These are phyloP conservation scores for Buxus sempervirens DNA, from an alignment of 164 flowering plant species.

Conservation along the genomic window DNA sequence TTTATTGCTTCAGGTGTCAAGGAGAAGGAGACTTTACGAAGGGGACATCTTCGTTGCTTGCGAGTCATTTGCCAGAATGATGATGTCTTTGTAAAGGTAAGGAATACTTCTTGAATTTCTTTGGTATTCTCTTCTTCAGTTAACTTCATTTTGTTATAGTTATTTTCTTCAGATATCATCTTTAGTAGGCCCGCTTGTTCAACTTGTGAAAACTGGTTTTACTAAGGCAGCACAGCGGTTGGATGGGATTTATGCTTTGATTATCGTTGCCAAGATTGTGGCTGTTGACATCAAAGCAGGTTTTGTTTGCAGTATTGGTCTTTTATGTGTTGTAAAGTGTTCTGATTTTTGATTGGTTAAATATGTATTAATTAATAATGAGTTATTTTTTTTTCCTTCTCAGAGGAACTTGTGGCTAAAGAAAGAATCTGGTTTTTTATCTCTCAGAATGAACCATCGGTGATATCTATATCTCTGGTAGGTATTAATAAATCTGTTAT, in stretches of 20 bases:
- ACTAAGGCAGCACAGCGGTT: slow-evolving; percentile 85
- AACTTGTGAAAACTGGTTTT: slow-evolving; percentile 86
- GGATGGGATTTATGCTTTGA: slow-evolving; percentile 90
- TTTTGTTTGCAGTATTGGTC: slow-evolving; percentile 11
- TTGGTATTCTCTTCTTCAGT: slow-evolving; percentile 4
- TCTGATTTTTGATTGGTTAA: background rate
- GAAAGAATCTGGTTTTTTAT: slow-evolving; percentile 87
- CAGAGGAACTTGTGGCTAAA: slow-evolving; percentile 76
- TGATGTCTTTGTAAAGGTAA: slow-evolving; percentile 59
- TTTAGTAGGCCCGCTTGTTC: slow-evolving; percentile 73
- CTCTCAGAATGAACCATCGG: slow-evolving; percentile 80
- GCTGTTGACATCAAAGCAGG: slow-evolving; percentile 86
- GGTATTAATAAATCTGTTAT: slow-evolving; percentile 6
- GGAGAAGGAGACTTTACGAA: slow-evolving; percentile 87
- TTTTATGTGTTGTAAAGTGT: background rate
- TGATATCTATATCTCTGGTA: slow-evolving; percentile 73
- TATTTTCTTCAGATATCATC: slow-evolving; percentile 54
- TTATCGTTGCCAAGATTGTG: slow-evolving; percentile 62
- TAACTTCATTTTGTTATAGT: background rate
- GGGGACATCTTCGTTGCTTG: slow-evolving; percentile 88
- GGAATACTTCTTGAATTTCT: slow-evolving; percentile 6
- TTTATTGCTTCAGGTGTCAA: slow-evolving; percentile 75
- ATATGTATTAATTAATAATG: background rate
- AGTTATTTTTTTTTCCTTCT: slow-evolving; percentile 13
- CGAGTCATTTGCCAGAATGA: slow-evolving; percentile 53